Evolutionary conservation across 2,329 filamentous ascomycete species (phyloP), one percentile per base, ranked within the genome.

Genomic region (Chrysoporthe deuterocubensis): DNA sequence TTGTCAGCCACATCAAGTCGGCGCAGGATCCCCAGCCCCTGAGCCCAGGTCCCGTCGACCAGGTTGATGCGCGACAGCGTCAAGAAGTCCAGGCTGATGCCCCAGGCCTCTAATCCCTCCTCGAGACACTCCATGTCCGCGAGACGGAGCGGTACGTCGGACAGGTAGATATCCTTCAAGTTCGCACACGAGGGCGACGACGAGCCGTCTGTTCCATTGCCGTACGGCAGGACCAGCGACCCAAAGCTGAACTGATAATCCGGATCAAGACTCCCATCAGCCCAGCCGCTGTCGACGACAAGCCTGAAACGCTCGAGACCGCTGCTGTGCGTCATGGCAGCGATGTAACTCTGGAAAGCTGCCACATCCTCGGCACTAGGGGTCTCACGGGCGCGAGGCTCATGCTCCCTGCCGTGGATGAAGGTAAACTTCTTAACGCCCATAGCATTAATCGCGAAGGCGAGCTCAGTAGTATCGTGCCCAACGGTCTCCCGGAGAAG

Each of bases 251-350:
- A 13, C 6, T n/a, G 26, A 1, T 57, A 21, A 8, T 64, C 46
- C 21, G 46, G 18, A 2, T 60, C 56, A 11, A 61, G 54, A 6
- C 32, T 48, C 21, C 64, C 54, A 6, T 67, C 64, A 0, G 56
- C 50, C 67, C 67, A 69, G 14, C 54, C 64, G n/a, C 60, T 50
- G 67, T 69, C 67, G 16, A 64, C 13, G 3, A 42, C 59, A 54
- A 69, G 54, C 46, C 67, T 44, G 11, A 60, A 42, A 9, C 64
- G 48, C 50, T 67, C 67, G 16, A 69, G 67, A 5, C 7, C 26
- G 8, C 32, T 18, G 21, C 67, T 67, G 46, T 63, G 58, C 11
- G 64, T 64, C 64, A 69, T 60, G n/a, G 67, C 67, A 3, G 40
- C 21, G 40, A 67, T 64, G 26, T 67, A 63, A 3, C 4, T 37